phyloP scores from a whole-genome alignment of 768 basidiomycete species.

The Pilatotrama ljubarskyi region DNA sequence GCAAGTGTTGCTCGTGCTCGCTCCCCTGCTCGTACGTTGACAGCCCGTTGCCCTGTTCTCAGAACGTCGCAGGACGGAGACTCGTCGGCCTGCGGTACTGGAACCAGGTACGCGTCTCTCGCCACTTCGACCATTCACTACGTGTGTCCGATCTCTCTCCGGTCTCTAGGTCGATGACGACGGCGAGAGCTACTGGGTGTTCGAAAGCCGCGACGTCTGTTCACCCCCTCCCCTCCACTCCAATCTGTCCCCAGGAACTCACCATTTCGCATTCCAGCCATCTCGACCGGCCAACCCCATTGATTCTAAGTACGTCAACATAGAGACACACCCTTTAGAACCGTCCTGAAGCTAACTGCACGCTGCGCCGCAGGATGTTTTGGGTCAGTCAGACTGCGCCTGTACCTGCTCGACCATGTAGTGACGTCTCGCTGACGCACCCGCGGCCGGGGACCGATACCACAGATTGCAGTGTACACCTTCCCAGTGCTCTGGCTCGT shows the following conservation, averaged over 20 bases:
- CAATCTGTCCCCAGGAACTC: background rate
- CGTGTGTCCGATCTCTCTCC: conserved; percentile 17
- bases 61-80: conserved; percentile 94
- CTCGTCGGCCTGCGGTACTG: conserved; percentile 95
- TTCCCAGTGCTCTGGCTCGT: conserved; percentile 89
- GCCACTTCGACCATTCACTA: conserved; percentile 25
- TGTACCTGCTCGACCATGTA: background rate
- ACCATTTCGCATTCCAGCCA: conserved; percentile 49
- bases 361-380: conserved; percentile 67
- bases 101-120: conserved; percentile 73
- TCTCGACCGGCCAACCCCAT: conserved; percentile 85
- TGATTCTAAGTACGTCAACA: conserved; percentile 67
- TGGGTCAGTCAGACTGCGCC: conserved; percentile 56
- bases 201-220: conserved; percentile 93
- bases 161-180: conserved; percentile 83
- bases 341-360: no score
- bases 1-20: conserved; percentile 43
- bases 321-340: conserved; percentile 2
- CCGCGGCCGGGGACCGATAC: background rate
- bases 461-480: conserved; percentile 80
- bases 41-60: conserved; percentile 6
- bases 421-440: background rate
- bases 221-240: background rate
- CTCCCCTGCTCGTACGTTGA: background rate
- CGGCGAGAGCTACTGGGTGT: conserved; percentile 96